Evolutionary conservation across 1,139 yeast genomes (phyloP).

Genomic region (Protomyces inundatus): DNA sequence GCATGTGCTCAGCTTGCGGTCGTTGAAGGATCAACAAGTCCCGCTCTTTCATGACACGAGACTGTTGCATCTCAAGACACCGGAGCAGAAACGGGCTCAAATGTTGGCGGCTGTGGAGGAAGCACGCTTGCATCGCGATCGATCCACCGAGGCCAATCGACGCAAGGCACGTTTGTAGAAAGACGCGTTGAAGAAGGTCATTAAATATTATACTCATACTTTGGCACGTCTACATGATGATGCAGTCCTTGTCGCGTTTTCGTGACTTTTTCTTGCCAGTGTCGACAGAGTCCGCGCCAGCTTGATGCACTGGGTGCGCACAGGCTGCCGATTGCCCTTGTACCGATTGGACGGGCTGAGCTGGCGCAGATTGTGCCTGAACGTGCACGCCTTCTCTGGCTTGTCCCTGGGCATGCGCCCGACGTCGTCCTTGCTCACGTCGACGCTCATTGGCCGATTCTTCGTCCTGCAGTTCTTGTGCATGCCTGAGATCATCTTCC

Average conservation of each 20-base stretch:
- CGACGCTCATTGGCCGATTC: neutral
- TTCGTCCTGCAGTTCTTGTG: neutral
- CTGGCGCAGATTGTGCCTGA: no score
- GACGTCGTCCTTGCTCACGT: neutral
- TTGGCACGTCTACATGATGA: neutral
- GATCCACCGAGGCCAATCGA: neutral
- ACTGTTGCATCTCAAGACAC: neutral
- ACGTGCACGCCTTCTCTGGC: no score
- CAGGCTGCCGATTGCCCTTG: no score
- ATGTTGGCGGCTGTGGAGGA: neutral
- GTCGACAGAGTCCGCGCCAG: no score
- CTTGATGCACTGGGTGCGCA: no score
- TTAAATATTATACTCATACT: no score
- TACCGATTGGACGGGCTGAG: no score
- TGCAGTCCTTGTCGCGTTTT: neutral
- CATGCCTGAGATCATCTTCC: neutral
- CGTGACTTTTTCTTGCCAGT: neutral
- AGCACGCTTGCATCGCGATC: neutral
- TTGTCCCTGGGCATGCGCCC: no score
- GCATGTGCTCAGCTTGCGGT: neutral
- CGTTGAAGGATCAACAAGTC: neutral
- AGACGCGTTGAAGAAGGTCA: neutral
- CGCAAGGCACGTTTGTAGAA: neutral
- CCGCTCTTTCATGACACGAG: neutral
- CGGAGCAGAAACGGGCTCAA: neutral